Base-by-base conservation (phyloP, 2,329 filamentous ascomycete species). In the Arthrobotrys conoides region DNA sequence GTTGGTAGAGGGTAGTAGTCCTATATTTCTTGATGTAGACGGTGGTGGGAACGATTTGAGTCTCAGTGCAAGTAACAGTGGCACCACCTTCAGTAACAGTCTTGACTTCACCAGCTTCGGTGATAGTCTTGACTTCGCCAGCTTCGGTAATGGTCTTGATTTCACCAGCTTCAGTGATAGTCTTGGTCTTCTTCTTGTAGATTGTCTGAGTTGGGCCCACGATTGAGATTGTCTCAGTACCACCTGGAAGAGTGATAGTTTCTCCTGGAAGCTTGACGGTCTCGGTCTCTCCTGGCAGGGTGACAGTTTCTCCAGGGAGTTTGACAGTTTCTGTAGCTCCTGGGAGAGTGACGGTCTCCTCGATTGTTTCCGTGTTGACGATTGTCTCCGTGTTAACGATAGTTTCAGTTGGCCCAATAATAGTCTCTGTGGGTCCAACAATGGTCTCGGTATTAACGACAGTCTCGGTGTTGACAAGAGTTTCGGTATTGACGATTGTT, bases 31-130 rank as follows among this genome's bases (percentile, higher is more conserved):
- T 76, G 36, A 70, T 48, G 20, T 70, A 70, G 44, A 76, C 53
- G 5, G 72, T 76, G 5, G 72, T 76, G 30, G 72, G 72, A 57
- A 76, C 33, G 22, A 76, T 49, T 24, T 70, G 65, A 24, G 72
- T 76, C 48, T 76, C 72, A 22, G 72, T 76, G 53, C 65, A 76
- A 49, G 72, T 76, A 48, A 69, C 51, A 48, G 41, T 65, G 20
- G 57, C 57, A 27, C 57, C 57, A 27, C 36, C 57, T 27, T 76
- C 71, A 20, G 51, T 76, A 22, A 76, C 8, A 27, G 57, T 70
- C 24, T 36, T 36, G 8, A 36, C 33, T 36, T 22, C 59, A 16
- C 30, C 38, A 44, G 22, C 48, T 27, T 53, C 51, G 18, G 51
- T 55, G 27, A 55, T 33, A 18, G 51, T 55, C 16, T 30, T n/a